phyloP scores from a whole-genome alignment of 2,329 filamentous ascomycete genomes.

The Thelonectria discophora region DNA sequence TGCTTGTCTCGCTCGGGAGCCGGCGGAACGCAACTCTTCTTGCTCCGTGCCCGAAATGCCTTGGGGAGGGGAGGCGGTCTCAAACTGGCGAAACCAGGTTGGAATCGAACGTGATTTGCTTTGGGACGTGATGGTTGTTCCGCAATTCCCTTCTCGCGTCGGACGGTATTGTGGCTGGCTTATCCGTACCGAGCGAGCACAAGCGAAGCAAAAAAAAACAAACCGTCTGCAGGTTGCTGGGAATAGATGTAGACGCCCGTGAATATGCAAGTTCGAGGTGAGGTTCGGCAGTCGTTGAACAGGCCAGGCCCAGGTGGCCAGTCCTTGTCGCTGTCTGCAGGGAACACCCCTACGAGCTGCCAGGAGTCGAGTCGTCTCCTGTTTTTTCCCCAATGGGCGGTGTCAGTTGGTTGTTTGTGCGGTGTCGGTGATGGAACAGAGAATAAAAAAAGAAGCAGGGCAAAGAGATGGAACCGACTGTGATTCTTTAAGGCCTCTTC shows the following conservation, averaged over 20 bases:
- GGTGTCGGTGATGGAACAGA: background rate
- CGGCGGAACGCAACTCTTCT: slow-evolving; percentile 1
- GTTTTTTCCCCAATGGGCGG: slow-evolving; percentile 13
- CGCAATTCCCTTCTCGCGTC: no score
- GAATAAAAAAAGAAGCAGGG: background rate
- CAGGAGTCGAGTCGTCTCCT: slow-evolving; percentile 6
- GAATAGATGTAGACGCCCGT: background rate
- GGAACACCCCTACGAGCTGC: slow-evolving; percentile 14
- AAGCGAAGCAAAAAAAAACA: no score
- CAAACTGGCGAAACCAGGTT: background rate
- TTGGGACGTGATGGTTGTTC: no score
- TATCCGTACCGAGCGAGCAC: no score
- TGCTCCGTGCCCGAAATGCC: no score
- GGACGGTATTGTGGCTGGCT: no score
- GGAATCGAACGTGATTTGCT: no score
- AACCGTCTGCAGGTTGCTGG: no score
- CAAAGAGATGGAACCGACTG: background rate
- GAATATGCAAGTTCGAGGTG: slow-evolving; percentile 16
- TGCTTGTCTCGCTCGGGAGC: slow-evolving; percentile 15
- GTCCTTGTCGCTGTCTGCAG: slow-evolving; percentile 18
- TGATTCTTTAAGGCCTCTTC: background rate
- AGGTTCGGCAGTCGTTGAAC: slow-evolving; percentile 19
- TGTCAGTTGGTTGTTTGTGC: slow-evolving; percentile 10
- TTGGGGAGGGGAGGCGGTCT: background rate
- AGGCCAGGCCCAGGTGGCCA: slow-evolving; percentile 9